These are phyloP conservation scores for Hypoxylon fuscum DNA, from an alignment of 495 filamentous ascomycete species.

Conservation along the genomic window DNA sequence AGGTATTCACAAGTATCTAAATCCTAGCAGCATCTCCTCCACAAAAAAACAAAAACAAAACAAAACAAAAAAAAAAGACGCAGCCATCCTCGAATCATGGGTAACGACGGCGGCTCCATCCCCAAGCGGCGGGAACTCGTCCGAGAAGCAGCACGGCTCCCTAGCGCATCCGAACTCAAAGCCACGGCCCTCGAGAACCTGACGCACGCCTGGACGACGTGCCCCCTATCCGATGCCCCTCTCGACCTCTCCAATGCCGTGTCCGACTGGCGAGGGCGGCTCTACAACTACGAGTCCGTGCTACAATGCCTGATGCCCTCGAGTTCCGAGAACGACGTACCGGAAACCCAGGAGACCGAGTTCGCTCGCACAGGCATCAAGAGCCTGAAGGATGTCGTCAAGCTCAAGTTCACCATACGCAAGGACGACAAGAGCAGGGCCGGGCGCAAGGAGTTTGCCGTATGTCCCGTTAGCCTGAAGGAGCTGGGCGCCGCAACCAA, in stretches of 20 bases:
- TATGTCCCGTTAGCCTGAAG: slow-evolving; percentile 90
- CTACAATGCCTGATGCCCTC: slow-evolving; percentile 80
- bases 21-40: too few relatives aligned
- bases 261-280: slow-evolving; percentile 81
- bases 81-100: slow-evolving; percentile 65
- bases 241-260: slow-evolving; percentile 77
- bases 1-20: too few relatives aligned
- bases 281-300: slow-evolving; percentile 96
- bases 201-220: slow-evolving; percentile 84
- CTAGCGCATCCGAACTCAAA: slow-evolving; percentile 89
- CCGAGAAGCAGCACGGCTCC: slow-evolving; percentile 81
- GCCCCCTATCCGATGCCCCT: slow-evolving; percentile 81
- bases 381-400: slow-evolving; percentile 85
- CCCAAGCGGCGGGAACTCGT: slow-evolving; percentile 96
- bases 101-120: slow-evolving; percentile 92
- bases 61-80: not conserved
- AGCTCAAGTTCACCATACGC: slow-evolving; percentile 74
- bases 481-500: slow-evolving; percentile 80
- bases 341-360: slow-evolving; percentile 57
- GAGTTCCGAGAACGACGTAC: slow-evolving; percentile 54
- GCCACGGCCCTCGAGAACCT: slow-evolving; percentile 84
- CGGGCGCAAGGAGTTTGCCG: slow-evolving; percentile 63
- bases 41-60: not conserved
- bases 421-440: slow-evolving; percentile 53
- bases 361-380: slow-evolving; percentile 76